Percentiles rank a stretch among this genome's conserved stretches.
Evolutionary conservation across 2,329 filamentous ascomycete genomes (phyloP).

Genomic region (Botrytis sinoallii): DNA sequence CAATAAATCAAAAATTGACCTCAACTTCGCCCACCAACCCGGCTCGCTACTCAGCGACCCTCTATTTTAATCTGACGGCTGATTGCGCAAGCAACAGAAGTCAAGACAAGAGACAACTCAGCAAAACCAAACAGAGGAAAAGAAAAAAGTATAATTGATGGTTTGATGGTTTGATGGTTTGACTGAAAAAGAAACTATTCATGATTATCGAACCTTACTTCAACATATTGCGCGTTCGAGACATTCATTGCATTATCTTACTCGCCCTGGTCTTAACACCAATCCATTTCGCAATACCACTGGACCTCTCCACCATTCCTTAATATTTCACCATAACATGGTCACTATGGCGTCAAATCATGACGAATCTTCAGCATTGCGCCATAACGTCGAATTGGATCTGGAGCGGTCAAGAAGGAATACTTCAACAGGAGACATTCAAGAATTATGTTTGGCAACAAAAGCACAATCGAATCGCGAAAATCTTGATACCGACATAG

Average conservation of each 20-base stretch:
- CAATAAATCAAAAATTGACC: neutral
- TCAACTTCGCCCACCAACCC: neutral
- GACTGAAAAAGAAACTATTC: neutral
- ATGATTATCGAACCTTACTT: neutral
- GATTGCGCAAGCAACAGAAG: neutral
- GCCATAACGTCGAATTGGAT: constrained; percentile 33
- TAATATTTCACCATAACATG: constrained; percentile 18
- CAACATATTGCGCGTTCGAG: neutral
- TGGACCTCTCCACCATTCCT: neutral
- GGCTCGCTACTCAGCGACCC: neutral
- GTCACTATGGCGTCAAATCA: constrained; percentile 30
- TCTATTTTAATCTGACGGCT: neutral
- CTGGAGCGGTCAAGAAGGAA: constrained; percentile 21
- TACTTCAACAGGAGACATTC: constrained; percentile 20
- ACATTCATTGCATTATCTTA: neutral
- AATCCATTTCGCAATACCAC: neutral
- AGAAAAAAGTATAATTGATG: neutral
- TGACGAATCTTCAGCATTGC: constrained; percentile 27
- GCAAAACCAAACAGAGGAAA: neutral
- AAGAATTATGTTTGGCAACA: constrained; percentile 17
- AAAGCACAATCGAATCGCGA: constrained; percentile 19
- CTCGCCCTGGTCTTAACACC: neutral
- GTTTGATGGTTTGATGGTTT: neutral
- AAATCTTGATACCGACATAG: constrained; percentile 16
- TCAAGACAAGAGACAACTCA: neutral